These are phyloP conservation scores for Rhizoclosmatium globosum DNA, from an alignment of 192 early-diverging fungal species.

Conservation along the genomic window DNA sequence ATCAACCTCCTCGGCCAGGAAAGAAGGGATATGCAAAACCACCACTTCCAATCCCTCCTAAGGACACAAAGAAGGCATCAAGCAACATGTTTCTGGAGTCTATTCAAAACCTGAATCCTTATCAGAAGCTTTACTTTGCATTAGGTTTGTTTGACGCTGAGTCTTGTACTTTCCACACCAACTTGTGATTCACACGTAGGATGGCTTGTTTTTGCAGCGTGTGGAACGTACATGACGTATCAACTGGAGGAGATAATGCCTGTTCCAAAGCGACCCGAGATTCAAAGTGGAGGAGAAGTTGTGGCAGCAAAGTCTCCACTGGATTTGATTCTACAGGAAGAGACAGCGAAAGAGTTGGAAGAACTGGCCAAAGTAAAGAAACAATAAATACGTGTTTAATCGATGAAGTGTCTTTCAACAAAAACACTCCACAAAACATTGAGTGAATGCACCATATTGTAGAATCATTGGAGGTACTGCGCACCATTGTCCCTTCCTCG, in stretches of 20 bases:
- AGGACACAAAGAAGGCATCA: too few relatives aligned
- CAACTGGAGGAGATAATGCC: conserved; percentile 20
- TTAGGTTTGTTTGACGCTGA: not conserved
- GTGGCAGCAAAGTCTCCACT: conserved; percentile 9
- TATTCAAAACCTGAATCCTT: conserved; percentile 1
- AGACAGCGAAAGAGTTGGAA: conserved; percentile 12
- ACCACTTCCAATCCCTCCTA: too few relatives aligned
- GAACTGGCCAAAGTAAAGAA: not conserved
- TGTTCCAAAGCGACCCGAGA: conserved; percentile 11
- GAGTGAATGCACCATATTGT: not conserved
- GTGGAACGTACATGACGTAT: conserved; percentile 7
- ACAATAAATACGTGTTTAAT: not conserved
- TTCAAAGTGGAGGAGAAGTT: not conserved
- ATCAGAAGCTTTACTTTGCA: conserved; percentile 29
- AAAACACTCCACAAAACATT: not conserved
- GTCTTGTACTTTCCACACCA: not conserved
- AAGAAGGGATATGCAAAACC: too few relatives aligned
- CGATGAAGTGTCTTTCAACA: not conserved
- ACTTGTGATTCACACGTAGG: not conserved
- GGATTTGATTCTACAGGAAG: conserved; percentile 22
- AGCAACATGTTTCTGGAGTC: not conserved
- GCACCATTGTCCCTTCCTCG: too few relatives aligned
- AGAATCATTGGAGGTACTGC: too few relatives aligned
- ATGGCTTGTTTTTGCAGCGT: conserved; percentile 8
- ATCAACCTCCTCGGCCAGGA: too few relatives aligned